A percentile compares a stretch with the other conserved stretches of the same genome.
Conservation (phyloP, 2,329 filamentous ascomycete species). For the Lasiodiplodia gonubiensis region DNA sequence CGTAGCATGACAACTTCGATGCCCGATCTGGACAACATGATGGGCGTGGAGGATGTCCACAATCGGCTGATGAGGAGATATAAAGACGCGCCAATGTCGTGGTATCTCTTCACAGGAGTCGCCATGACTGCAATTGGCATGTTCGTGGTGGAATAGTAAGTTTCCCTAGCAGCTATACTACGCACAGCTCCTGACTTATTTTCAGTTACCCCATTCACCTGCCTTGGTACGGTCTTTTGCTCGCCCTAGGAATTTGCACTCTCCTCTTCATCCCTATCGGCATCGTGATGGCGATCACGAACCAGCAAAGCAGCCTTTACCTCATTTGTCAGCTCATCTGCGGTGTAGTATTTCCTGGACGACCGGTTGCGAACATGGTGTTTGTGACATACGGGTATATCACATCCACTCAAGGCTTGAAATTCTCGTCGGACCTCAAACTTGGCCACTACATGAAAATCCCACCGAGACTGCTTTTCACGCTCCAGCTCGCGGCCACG, state of each 20-base stretch:
- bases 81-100: slow-evolving; percentile 77
- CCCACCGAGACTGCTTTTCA: slow-evolving; percentile 76
- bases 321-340: slow-evolving; percentile 86
- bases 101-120: slow-evolving; percentile 79
- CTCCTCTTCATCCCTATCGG: slow-evolving; percentile 89
- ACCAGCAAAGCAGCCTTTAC: slow-evolving; percentile 86
- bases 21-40: slow-evolving; percentile 56
- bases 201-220: slow-evolving; percentile 68
- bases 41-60: slow-evolving; percentile 80
- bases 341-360: slow-evolving; percentile 80
- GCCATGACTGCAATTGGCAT: slow-evolving; percentile 80
- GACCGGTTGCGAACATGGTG: slow-evolving; percentile 90
- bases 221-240: slow-evolving; percentile 83
- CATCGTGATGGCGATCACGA: slow-evolving; percentile 92
- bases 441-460: slow-evolving; percentile 90
- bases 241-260: slow-evolving; percentile 78
- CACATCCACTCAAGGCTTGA: slow-evolving; percentile 85
- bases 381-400: slow-evolving; percentile 93
- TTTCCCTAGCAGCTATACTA: slow-evolving; percentile 34
- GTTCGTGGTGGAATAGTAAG: slow-evolving; percentile 83
- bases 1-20: slow-evolving; percentile 42
- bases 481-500: slow-evolving; percentile 78
- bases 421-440: slow-evolving; percentile 86
- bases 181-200: slow-evolving; percentile 32
- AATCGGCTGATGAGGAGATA: slow-evolving; percentile 84